These are phyloP conservation scores for Camellia lanceoleosa DNA, from an alignment of 148 eudicot species.

Conservation along the genomic window DNA sequence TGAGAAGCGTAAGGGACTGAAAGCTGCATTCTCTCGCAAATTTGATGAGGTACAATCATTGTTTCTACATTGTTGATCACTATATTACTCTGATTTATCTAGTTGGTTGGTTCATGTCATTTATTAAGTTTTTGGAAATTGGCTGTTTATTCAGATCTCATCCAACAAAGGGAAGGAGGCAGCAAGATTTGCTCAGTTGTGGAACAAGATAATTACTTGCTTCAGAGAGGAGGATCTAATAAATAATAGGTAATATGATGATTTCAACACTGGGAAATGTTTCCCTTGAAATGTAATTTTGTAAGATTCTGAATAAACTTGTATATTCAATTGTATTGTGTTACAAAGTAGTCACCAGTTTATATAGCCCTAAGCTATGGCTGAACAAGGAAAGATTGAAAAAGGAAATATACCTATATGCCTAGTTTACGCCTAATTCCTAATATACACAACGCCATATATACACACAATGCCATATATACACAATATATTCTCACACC, in stretches of 20 bases:
- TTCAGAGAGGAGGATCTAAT: constrained; percentile 73
- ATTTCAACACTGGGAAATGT: background rate
- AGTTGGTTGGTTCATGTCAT: background rate
- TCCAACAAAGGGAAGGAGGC: constrained; percentile 51
- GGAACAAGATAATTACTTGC: constrained; percentile 62
- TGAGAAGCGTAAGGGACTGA: constrained; percentile 41
- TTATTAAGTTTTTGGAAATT: background rate
- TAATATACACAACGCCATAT: too few relatives aligned
- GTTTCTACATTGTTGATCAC: background rate
- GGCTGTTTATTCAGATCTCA: constrained; percentile 31
- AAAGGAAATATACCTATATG: too few relatives aligned
- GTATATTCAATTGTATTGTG: too few relatives aligned
- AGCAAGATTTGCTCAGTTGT: constrained; percentile 64
- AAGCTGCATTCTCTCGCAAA: constrained; percentile 43
- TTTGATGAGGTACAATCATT: constrained; percentile 30
- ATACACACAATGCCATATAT: too few relatives aligned
- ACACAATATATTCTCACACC: too few relatives aligned
- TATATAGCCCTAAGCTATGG: too few relatives aligned
- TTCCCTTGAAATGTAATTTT: background rate
- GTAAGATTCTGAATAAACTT: too few relatives aligned
- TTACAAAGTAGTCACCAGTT: too few relatives aligned
- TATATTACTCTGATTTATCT: background rate
- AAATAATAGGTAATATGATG: constrained; percentile 16
- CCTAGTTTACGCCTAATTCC: too few relatives aligned
- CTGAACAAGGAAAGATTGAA: too few relatives aligned